Conservation (phyloP, 2,329 filamentous ascomycete genomes). For the Xylariaceae sp. region DNA sequence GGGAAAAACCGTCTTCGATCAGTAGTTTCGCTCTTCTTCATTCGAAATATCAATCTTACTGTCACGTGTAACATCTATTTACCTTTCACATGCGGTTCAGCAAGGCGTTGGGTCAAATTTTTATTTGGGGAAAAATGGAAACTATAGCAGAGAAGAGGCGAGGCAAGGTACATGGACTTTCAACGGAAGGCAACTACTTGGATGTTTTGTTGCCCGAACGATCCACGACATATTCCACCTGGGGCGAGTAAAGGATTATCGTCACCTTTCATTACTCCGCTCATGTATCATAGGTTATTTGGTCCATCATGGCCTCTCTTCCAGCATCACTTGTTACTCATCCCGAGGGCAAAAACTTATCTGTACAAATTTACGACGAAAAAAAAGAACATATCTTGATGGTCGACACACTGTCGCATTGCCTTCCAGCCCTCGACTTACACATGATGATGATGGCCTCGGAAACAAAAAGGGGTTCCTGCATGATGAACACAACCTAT, state of each 20-base stretch:
- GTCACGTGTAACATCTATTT: constrained; percentile 17
- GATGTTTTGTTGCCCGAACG: constrained; percentile 4
- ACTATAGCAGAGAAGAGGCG: constrained; percentile 9
- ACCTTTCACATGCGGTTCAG: constrained; percentile 16
- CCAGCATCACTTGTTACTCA: constrained; percentile 2
- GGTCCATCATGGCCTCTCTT: not conserved
- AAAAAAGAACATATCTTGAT: constrained; percentile 3
- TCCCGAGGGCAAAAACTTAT: not conserved
- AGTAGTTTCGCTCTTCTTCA: constrained; percentile 8
- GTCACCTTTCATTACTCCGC: constrained; percentile 25
- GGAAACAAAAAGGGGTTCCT: no score
- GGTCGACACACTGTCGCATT: not conserved
- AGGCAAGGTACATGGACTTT: constrained; percentile 5
- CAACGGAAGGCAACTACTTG: constrained; percentile 8
- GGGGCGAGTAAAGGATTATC: constrained; percentile 14
- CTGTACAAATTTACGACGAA: constrained; percentile 12
- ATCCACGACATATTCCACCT: constrained; percentile 12
- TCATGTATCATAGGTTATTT: constrained; percentile 24
- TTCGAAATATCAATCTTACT: constrained; percentile 7
- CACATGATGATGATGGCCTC: not conserved
- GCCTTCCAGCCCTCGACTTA: not conserved
- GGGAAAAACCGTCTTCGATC: constrained; percentile 34
- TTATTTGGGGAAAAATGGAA: constrained; percentile 10
- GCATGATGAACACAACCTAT: no score
- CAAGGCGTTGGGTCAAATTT: constrained; percentile 21